Evolutionary conservation across 176 grass and related monocot genomes (phyloP).

Genomic region (Rhipidocladum racemiflorum): DNA sequence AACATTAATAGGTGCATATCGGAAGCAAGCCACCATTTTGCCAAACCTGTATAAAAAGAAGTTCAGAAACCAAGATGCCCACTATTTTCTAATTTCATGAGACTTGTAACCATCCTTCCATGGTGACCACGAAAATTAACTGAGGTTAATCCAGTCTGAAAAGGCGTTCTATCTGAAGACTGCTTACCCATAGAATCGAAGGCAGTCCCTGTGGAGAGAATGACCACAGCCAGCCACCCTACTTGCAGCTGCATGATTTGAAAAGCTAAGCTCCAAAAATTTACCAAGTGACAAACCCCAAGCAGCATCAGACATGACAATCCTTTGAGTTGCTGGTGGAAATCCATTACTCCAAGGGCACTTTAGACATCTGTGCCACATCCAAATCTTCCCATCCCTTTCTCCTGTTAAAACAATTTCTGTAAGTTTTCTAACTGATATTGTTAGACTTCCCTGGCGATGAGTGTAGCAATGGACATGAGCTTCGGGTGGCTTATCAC

Average conservation of each 20-base stretch:
- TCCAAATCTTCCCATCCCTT: conserved; percentile 88
- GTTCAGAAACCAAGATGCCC: conserved; percentile 28
- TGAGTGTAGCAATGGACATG: conserved; percentile 97
- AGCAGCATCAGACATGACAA: conserved; percentile 92
- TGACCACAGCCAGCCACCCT: conserved; percentile 90
- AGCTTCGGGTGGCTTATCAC: conserved; percentile 92
- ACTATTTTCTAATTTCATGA: conserved; percentile 15
- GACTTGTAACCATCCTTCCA: conserved; percentile 16
- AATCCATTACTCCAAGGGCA: conserved; percentile 82
- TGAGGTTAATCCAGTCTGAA: background rate
- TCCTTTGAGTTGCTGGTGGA: conserved; percentile 83
- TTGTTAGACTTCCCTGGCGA: conserved; percentile 86
- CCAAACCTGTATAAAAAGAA: conserved; percentile 61
- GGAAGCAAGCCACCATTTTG: conserved; percentile 86
- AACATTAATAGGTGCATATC: conserved; percentile 78
- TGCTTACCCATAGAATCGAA: conserved; percentile 89
- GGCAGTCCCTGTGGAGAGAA: conserved; percentile 93
- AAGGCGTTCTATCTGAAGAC: conserved; percentile 5
- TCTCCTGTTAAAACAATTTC: conserved; percentile 73
- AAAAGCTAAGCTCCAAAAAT: conserved; percentile 99
- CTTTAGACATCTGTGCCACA: conserved; percentile 94
- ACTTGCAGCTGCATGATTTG: conserved; percentile 93
- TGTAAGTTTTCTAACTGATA: conserved; percentile 85
- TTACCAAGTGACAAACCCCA: conserved; percentile 98
- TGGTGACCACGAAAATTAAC: conserved; percentile 15